These are phyloP conservation scores for Rhodosporidiobolus odoratus DNA, from an alignment of 768 basidiomycete species.

Conservation along the genomic window DNA sequence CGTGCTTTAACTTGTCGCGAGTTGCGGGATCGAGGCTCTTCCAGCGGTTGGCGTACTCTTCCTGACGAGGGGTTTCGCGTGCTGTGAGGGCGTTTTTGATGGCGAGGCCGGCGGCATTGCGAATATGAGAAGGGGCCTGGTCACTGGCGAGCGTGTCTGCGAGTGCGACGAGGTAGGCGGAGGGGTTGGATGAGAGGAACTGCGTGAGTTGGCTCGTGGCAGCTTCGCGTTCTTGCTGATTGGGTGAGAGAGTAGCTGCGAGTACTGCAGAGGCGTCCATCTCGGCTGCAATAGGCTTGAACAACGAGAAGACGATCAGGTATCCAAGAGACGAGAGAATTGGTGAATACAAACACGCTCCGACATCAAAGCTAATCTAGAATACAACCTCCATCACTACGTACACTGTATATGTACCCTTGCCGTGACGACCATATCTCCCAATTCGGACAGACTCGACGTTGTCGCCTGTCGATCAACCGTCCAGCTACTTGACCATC, in stretches of 20 bases:
- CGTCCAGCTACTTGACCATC: too few species aligned
- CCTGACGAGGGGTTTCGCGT: conserved; percentile 78
- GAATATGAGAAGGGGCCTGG: conserved; percentile 59
- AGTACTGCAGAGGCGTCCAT: conserved; percentile 92
- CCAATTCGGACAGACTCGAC: too few species aligned
- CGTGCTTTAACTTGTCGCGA: conserved; percentile 78
- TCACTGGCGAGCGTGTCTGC: conserved; percentile 78
- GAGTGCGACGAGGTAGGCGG: conserved; percentile 83
- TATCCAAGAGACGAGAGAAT: background rate
- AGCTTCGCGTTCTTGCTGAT: conserved; percentile 22
- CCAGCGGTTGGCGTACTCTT: conserved; percentile 75
- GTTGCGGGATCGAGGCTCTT: conserved; percentile 61
- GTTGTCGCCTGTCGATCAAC: too few species aligned
- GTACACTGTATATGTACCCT: too few species aligned
- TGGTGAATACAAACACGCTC: too few species aligned
- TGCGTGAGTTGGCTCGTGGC: conserved; percentile 28
- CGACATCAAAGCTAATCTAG: too few species aligned
- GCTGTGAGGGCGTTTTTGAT: conserved; percentile 92
- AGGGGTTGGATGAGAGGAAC: conserved; percentile 30
- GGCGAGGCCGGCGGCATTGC: conserved; percentile 93
- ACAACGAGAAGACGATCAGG: background rate
- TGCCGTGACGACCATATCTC: too few species aligned
- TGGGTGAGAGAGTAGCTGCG: conserved; percentile 83
- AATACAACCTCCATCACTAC: too few species aligned
- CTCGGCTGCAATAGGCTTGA: conserved; percentile 12